A percentile compares a stretch with the other conserved stretches of the same genome.
phyloP scores from a whole-genome alignment of 176 grass and related monocot genomes.

The barley (Hordeum vulgare) region MorexV3_pseudomolecules_assembly NC_058520.1:483701114-483701613 shows the following conservation, averaged over 20 bases:
- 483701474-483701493: neutral
- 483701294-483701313: neutral
- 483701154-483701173: no score
- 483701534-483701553: neutral
- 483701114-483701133: no score
- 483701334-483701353: neutral
- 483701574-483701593: neutral
- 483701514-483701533: neutral
- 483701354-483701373: neutral
- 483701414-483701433: neutral
- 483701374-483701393: neutral
- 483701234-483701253: neutral
- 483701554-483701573: no score
- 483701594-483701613: neutral
- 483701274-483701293: neutral
- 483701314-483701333: neutral
- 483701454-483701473: neutral
- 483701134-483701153: no score
- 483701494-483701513: neutral
- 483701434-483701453: neutral
- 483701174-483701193: no score
- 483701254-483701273: no score
- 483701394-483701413: constrained; percentile 18
- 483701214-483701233: neutral
- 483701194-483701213: no score